Conservation (phyloP, 306 rosid species). For the Cucumis hystrix region DNA sequence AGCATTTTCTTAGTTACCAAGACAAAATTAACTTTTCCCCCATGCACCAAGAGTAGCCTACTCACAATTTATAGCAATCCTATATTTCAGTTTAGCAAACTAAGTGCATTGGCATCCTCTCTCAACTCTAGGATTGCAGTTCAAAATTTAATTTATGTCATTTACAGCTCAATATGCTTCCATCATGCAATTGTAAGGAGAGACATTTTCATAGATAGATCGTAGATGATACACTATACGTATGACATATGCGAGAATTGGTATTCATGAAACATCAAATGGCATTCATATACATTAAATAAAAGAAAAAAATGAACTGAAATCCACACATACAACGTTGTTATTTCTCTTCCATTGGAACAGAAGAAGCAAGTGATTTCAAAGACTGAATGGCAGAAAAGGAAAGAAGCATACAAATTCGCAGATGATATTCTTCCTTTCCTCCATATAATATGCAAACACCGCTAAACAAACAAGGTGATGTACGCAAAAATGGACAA, state of each 20-base stretch:
- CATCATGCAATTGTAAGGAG: not conserved
- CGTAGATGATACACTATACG: not conserved
- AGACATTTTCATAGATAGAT: not conserved
- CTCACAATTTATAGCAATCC: not conserved
- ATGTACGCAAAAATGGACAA: slow-evolving; percentile 8
- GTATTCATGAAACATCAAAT: not conserved
- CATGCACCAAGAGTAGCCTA: not conserved
- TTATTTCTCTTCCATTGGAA: not conserved
- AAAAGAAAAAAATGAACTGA: not conserved
- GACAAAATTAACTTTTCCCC: not conserved
- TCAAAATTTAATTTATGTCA: not conserved
- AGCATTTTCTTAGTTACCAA: not conserved
- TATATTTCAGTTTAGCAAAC: not conserved
- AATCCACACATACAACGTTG: not conserved
- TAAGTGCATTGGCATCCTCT: not conserved
- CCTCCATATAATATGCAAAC: not conserved
- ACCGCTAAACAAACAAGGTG: not conserved
- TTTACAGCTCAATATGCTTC: not conserved
- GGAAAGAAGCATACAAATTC: not conserved
- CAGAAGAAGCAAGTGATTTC: not conserved
- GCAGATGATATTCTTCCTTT: not conserved
- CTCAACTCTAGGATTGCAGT: not conserved
- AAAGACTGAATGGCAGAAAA: no score
- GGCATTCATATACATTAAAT: not conserved
- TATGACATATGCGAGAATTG: not conserved